Evolutionary conservation across 306 rosid genomes (phyloP).

Genomic region (Ormosia semicastrata): DNA sequence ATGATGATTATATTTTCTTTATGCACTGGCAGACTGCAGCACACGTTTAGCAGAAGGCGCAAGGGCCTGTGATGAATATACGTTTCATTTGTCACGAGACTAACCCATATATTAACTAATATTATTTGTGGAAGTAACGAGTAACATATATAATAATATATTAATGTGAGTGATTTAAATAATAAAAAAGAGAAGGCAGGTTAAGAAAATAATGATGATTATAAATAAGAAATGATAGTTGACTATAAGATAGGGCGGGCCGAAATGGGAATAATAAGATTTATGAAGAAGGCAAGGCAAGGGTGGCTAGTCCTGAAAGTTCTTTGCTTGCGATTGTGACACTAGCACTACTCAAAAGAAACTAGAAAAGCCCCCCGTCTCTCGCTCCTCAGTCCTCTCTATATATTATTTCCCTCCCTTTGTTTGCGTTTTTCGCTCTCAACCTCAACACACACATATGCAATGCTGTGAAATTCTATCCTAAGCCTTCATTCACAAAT

Average conservation of each 20-base stretch:
- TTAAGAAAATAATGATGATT: conserved; percentile 17
- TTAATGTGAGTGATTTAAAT: background rate
- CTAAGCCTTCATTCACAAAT: conserved; percentile 14
- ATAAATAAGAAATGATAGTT: conserved; percentile 8
- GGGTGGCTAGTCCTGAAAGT: conserved; percentile 20
- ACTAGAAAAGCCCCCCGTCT: background rate
- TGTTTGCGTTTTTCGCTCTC: conserved; percentile 4
- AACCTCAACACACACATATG: background rate
- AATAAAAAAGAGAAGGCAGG: conserved; percentile 1
- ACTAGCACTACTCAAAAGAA: conserved; percentile 23
- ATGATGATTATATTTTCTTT: conserved; percentile 41
- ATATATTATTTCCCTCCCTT: conserved; percentile 1
- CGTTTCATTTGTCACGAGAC: background rate
- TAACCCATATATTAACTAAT: background rate
- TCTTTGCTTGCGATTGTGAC: conserved; percentile 27
- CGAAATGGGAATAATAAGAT: conserved; percentile 19
- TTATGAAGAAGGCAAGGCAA: conserved; percentile 8
- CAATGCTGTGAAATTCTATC: conserved; percentile 9
- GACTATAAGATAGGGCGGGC: background rate
- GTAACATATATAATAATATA: background rate
- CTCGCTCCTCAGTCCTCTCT: background rate
- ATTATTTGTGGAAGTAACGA: background rate
- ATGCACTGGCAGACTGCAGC: conserved; percentile 39
- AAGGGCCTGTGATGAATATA: too few relatives aligned
- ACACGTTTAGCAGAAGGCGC: too few relatives aligned